phyloP scores from a whole-genome alignment of 2,329 filamentous ascomycete species.

The Colletotrichum camelliae region DNA sequence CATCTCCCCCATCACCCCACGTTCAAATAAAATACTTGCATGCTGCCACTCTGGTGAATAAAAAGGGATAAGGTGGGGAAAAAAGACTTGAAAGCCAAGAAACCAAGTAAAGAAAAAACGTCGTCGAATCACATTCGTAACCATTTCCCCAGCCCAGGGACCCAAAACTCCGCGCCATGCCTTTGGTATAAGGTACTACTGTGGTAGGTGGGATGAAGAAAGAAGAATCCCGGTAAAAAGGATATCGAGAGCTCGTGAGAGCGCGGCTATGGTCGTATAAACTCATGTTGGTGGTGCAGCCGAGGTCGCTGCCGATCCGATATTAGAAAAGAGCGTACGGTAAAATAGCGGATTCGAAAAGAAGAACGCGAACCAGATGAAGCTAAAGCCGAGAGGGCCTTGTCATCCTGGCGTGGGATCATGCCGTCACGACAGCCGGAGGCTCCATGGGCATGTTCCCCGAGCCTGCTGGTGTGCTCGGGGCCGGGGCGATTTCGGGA shows the following conservation, averaged over 20 bases:
- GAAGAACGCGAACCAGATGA: background rate
- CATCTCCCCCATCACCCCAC: background rate
- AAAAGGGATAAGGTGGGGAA: background rate
- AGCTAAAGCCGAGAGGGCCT: background rate
- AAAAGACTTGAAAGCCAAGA: background rate
- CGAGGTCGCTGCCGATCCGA: background rate
- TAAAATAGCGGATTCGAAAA: constrained; percentile 7
- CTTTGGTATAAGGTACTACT: constrained; percentile 21
- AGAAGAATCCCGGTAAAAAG: background rate
- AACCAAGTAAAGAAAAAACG: background rate
- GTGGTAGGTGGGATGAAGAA: background rate
- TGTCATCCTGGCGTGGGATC: background rate
- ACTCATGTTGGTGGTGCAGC: constrained; percentile 9
- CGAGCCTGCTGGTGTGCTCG: constrained; percentile 39
- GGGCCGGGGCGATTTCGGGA: constrained; percentile 68
- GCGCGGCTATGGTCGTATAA: constrained; percentile 13
- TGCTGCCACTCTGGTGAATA: background rate
- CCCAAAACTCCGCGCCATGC: constrained; percentile 25
- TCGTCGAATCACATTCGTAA: constrained; percentile 16
- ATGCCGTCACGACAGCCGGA: constrained; percentile 8
- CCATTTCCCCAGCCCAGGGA: background rate
- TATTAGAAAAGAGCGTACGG: constrained; percentile 20
- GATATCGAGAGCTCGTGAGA: constrained; percentile 20
- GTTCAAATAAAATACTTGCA: background rate
- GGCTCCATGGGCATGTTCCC: constrained; percentile 18